phyloP scores from a whole-genome alignment of 176 grass and related monocot species.

The Oryza glumipatula region DNA sequence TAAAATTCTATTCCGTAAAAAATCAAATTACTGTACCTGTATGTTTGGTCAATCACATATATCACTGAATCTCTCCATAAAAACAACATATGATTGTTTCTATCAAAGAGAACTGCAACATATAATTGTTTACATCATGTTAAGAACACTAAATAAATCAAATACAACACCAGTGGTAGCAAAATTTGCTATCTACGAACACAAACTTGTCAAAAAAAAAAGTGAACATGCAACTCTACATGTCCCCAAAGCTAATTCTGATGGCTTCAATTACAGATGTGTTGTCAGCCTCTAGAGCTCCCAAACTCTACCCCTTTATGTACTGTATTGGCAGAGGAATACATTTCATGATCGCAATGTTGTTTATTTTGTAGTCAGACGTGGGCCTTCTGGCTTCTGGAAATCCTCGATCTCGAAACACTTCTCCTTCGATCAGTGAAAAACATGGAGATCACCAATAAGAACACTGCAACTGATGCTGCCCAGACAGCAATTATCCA shows the following conservation, averaged over 20 bases:
- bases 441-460: slow-evolving; percentile 65
- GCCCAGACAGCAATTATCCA: slow-evolving; percentile 78
- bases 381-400: slow-evolving; percentile 66
- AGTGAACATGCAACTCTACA: background rate
- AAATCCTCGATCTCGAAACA: slow-evolving; percentile 53
- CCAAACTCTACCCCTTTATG: slow-evolving; percentile 30
- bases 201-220: slow-evolving; percentile 20
- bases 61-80: background rate
- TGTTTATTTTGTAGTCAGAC: slow-evolving; percentile 44
- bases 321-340: slow-evolving; percentile 25
- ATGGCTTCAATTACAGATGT: slow-evolving; percentile 33
- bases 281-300: slow-evolving; percentile 20
- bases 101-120: background rate
- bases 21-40: slow-evolving; percentile 5
- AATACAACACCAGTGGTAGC: slow-evolving; percentile 16
- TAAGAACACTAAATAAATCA: slow-evolving; percentile 25
- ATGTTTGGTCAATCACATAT: slow-evolving; percentile 25
- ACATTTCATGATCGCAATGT: slow-evolving; percentile 1
- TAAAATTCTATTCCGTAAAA: background rate
- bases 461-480: slow-evolving; percentile 62
- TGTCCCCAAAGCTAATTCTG: background rate
- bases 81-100: slow-evolving; percentile 11
- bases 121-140: slow-evolving; percentile 24
- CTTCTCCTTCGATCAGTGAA: slow-evolving; percentile 62
- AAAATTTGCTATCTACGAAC: slow-evolving; percentile 24